Percentiles rank a stretch among this genome's conserved stretches.
phyloP scores from a whole-genome alignment of 2,329 filamentous ascomycete genomes.

The Hypoxylon sp. region DNA sequence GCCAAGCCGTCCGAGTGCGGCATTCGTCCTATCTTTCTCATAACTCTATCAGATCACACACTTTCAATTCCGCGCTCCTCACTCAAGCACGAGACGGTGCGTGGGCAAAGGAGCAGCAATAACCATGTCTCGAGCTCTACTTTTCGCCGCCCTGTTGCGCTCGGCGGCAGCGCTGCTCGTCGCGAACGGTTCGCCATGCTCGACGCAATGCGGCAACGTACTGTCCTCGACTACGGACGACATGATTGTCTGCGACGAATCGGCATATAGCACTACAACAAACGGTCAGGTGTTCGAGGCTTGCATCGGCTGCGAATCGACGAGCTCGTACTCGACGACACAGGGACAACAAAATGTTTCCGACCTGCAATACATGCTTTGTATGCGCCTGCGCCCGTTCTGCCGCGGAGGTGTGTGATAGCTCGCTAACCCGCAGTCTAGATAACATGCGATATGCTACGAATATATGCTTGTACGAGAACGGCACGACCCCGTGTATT shows the following conservation, averaged over 20 bases:
- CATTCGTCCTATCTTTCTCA: constrained; percentile 15
- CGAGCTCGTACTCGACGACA: constrained; percentile 59
- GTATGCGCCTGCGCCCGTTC: constrained; percentile 56
- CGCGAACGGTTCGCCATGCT: constrained; percentile 62
- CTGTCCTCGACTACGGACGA: constrained; percentile 57
- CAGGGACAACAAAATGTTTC: constrained; percentile 54
- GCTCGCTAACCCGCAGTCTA: constrained; percentile 48
- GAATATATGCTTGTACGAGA: constrained; percentile 65
- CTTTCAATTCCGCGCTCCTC: constrained; percentile 7
- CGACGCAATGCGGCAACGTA: constrained; percentile 65
- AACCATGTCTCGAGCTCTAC: constrained; percentile 38
- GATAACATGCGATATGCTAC: constrained; percentile 69
- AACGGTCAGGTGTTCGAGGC: constrained; percentile 62
- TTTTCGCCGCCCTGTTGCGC: constrained; percentile 42
- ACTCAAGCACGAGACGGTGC: constrained; percentile 5
- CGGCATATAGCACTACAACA: constrained; percentile 52
- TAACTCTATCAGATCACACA: background rate
- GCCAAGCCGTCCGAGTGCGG: constrained; percentile 4
- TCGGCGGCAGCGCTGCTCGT: constrained; percentile 55
- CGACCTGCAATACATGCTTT: constrained; percentile 66
- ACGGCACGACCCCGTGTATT: constrained; percentile 60
- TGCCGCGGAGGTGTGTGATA: background rate
- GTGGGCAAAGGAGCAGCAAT: constrained; percentile 16
- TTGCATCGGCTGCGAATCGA: constrained; percentile 65
- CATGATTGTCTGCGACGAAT: constrained; percentile 63